Evolutionary conservation across 2,329 filamentous ascomycete genomes (phyloP).

Genomic region (Pseudogymnoascus sp.): DNA sequence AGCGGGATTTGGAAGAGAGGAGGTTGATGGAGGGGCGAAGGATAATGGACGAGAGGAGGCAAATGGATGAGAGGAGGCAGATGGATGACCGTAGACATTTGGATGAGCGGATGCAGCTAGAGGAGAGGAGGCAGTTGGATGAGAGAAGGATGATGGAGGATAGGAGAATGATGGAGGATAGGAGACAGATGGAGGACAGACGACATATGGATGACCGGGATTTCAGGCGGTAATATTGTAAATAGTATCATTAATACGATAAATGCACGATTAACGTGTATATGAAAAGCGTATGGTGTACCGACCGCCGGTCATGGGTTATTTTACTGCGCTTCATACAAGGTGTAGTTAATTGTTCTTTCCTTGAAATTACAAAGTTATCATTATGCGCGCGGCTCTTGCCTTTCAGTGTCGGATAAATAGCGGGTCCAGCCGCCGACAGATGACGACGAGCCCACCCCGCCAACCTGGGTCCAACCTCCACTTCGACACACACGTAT

Average conservation of each 20-base stretch:
- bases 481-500: constrained; percentile 1
- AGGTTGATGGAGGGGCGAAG: neutral
- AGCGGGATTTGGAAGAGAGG: neutral
- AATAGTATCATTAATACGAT: constrained; percentile 8
- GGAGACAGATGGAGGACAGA: neutral
- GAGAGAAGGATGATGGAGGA: neutral
- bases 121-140: neutral
- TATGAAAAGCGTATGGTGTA: neutral
- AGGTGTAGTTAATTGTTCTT: neutral
- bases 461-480: constrained; percentile 1
- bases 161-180: neutral
- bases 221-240: constrained; percentile 9
- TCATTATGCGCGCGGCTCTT: constrained; percentile 3
- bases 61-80: neutral
- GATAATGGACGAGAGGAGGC: neutral
- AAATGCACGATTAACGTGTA: constrained; percentile 3
- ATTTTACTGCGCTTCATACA: neutral
- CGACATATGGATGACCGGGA: constrained; percentile 1
- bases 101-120: neutral
- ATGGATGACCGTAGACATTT: neutral
- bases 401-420: constrained; percentile 4
- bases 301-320: neutral
- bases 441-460: constrained; percentile 7
- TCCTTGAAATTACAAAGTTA: neutral
- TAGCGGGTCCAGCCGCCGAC: constrained; percentile 9